A percentile compares a stretch with the other conserved stretches of the same genome.
phyloP scores from a whole-genome alignment of 148 eudicot species.

The Camellia granthamiana region DNA sequence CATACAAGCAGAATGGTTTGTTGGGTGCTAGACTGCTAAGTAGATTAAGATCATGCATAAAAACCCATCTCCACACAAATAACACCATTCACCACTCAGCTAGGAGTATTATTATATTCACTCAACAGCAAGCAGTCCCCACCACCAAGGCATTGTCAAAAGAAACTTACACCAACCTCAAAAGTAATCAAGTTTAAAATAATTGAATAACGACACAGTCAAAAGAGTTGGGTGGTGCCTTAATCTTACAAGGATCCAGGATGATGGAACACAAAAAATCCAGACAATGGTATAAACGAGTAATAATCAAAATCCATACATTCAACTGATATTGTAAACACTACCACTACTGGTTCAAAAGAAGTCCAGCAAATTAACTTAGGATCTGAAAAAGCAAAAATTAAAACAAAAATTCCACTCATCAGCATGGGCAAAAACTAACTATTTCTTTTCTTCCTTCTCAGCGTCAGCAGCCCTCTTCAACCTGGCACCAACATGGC shows the following conservation, averaged over 20 bases:
- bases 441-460: conserved; percentile 58
- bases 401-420: background rate
- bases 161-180: no score
- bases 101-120: no score
- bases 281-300: background rate
- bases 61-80: no score
- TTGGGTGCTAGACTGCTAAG: no score
- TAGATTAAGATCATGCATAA: no score
- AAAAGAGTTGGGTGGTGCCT: background rate
- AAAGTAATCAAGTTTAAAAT: no score
- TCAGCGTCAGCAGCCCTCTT: conserved; percentile 64
- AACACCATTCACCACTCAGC: no score
- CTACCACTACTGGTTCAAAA: background rate
- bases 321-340: background rate
- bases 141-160: no score
- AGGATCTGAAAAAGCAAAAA: background rate
- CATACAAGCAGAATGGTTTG: no score
- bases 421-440: background rate
- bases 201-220: no score
- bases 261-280: background rate
- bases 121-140: no score
- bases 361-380: background rate
- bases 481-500: conserved; percentile 46
- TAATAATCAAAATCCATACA: background rate
- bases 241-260: background rate